These are phyloP conservation scores for Penicillium frequentans DNA, from an alignment of 2,329 filamentous ascomycete genomes.

Conservation along the genomic window DNA sequence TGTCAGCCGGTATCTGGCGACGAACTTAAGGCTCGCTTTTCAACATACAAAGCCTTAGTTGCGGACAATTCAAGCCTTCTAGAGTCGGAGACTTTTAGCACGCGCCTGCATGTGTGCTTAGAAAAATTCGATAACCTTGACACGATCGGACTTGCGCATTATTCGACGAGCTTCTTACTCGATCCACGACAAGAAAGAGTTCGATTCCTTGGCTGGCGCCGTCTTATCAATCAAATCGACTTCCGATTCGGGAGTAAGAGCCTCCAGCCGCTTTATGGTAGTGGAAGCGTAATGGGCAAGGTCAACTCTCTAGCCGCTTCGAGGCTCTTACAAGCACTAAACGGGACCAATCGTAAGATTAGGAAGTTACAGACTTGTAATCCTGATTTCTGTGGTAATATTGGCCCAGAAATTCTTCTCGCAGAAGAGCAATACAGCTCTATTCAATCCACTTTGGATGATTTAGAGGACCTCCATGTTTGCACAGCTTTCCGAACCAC, in stretches of 20 bases:
- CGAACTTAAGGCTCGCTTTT: neutral
- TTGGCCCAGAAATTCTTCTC: slow-evolving; percentile 4
- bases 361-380: slow-evolving; percentile 8
- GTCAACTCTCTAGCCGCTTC: slow-evolving; percentile 10
- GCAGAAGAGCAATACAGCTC: slow-evolving; percentile 5
- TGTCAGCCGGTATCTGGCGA: neutral
- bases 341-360: slow-evolving; percentile 7
- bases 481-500: slow-evolving; percentile 4
- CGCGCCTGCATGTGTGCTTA: slow-evolving; percentile 6
- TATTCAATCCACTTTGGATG: slow-evolving; percentile 6
- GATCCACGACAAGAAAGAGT: slow-evolving; percentile 11
- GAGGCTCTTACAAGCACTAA: slow-evolving; percentile 10
- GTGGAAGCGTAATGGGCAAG: slow-evolving; percentile 1
- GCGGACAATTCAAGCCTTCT: slow-evolving; percentile 6
- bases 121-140: slow-evolving; percentile 6
- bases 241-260: slow-evolving; percentile 10
- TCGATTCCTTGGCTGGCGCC: slow-evolving; percentile 10
- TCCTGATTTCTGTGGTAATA: slow-evolving; percentile 9
- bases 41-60: slow-evolving; percentile 3
- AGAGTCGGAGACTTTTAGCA: slow-evolving; percentile 7
- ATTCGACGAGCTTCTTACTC: slow-evolving; percentile 9
- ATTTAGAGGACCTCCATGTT: slow-evolving; percentile 9
- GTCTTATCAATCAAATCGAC: slow-evolving; percentile 7
- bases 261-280: neutral
- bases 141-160: slow-evolving; percentile 11